Evolutionary conservation across 2,329 filamentous ascomycete species (phyloP).

Genomic region (Alternaria gansuensis): DNA sequence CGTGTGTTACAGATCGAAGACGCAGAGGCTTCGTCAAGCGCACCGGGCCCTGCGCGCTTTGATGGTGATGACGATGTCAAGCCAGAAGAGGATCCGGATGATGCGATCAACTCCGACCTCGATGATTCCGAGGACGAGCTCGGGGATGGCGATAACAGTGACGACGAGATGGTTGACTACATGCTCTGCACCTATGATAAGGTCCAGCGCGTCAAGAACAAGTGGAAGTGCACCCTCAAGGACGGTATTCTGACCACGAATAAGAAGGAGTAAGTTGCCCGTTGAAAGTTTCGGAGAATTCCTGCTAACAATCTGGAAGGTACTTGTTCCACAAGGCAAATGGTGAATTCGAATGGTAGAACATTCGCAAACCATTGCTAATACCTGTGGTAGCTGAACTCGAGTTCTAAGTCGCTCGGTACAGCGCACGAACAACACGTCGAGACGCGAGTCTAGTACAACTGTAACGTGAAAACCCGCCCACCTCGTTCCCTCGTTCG

Average conservation of each 20-base stretch:
- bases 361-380: constrained; percentile 28
- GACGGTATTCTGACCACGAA: constrained; percentile 94
- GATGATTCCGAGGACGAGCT: constrained; percentile 91
- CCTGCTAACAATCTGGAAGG: constrained; percentile 52
- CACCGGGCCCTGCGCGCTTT: constrained; percentile 53
- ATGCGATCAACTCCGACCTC: constrained; percentile 97
- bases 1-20: constrained; percentile 65
- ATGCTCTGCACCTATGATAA: constrained; percentile 99
- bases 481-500: background rate
- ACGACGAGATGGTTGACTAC: constrained; percentile 83
- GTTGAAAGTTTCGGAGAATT: background rate
- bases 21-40: constrained; percentile 38
- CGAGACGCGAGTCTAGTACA: constrained; percentile 17
- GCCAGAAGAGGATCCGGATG: constrained; percentile 71
- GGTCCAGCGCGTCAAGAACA: constrained; percentile 98
- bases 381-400: constrained; percentile 35
- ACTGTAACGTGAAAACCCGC: constrained; percentile 1
- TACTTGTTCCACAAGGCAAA: constrained; percentile 98
- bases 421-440: constrained; percentile 17
- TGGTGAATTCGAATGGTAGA: constrained; percentile 96
- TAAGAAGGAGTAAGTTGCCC: constrained; percentile 76
- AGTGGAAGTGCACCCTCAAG: constrained; percentile 94
- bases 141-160: constrained; percentile 83
- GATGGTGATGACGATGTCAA: constrained; percentile 70
- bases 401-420: constrained; percentile 30